A percentile compares a stretch with the other conserved stretches of the same genome.
phyloP scores from a whole-genome alignment of 164 flowering plant species.

The Euptelea pleiosperma region DNA sequence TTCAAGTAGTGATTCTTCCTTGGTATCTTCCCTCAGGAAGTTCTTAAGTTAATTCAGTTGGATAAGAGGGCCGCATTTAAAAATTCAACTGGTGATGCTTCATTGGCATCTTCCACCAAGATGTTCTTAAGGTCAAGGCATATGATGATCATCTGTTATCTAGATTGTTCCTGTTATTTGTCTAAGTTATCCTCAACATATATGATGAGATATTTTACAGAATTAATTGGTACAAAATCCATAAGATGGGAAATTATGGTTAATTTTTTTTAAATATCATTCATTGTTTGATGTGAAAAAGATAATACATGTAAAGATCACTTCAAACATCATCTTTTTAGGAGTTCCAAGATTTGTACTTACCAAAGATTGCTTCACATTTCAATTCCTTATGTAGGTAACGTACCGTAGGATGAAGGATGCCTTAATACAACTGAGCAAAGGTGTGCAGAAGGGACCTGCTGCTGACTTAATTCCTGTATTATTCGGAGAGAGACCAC shows the following conservation, averaged over 20 bases:
- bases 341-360: too few relatives aligned
- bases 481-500: constrained; percentile 80
- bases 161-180: background rate
- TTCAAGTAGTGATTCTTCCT: background rate
- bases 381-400: constrained; percentile 47
- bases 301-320: too few relatives aligned
- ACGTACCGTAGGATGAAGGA: constrained; percentile 96
- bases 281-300: too few relatives aligned
- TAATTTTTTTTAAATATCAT: too few relatives aligned
- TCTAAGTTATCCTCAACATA: background rate
- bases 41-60: background rate
- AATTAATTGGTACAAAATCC: too few relatives aligned
- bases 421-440: constrained; percentile 78
- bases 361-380: background rate
- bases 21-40: background rate
- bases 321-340: too few relatives aligned
- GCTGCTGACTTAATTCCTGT: constrained; percentile 91
- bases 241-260: background rate
- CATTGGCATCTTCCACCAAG: background rate
- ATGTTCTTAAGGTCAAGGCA: background rate
- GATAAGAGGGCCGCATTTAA: background rate
- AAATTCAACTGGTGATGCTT: background rate
- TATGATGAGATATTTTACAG: too few relatives aligned
- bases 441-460: constrained; percentile 90
- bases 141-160: background rate